Base-by-base conservation (phyloP, 192 early-diverging fungal species). In the Coemansia sp. region DNA sequence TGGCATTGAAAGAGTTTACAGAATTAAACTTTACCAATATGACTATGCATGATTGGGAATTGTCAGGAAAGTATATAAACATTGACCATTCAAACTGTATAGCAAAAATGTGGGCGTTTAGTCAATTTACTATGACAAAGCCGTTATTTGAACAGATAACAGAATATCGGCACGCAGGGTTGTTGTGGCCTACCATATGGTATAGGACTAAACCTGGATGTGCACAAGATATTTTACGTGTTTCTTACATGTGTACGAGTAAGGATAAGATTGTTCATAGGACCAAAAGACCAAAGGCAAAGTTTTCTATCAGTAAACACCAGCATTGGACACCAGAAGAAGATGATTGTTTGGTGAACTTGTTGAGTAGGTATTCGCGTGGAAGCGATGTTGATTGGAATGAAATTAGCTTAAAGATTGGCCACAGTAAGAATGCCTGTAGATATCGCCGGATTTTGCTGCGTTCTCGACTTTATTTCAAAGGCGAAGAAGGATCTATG, bases 381-480 rank as follows among this genome's bases (percentile, higher is more conserved):
- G 62, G 58, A 5, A 48, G 42, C 33, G 69, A 72, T 32, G 44
- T 72, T 7, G 69, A 72, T 50, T 72, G 69, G 69, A 72, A 65
- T 58, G 56, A 47, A 39, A 65, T 72, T 17, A 65, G 61, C 62
- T 60, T 60, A 23, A 53, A 61, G 2, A 60, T 65, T 15, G 68
- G 68, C 10, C 68, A 72, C 53, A 64, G 61, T 53, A 72, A 72
- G 25, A 72, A 72, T 29, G 61, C 68, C 4, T 72, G 68, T 33
- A 48, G 69, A 19, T 72, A 72, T 51, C 69, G 69, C 19, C 58
- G 68, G 2, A 72, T 72, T 41, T 48, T 59, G 11, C 30, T 72
- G 24, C 39, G 37, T 15, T 57, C 57, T 0, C 42, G 46, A 15
- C 19, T n/a, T n/a, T n/a, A n/a, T n/a, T n/a, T 46, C 0, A 36